These are phyloP conservation scores for Aureobasidium sp. DNA, from an alignment of 2,329 filamentous ascomycete species.

Conservation along the genomic window DNA sequence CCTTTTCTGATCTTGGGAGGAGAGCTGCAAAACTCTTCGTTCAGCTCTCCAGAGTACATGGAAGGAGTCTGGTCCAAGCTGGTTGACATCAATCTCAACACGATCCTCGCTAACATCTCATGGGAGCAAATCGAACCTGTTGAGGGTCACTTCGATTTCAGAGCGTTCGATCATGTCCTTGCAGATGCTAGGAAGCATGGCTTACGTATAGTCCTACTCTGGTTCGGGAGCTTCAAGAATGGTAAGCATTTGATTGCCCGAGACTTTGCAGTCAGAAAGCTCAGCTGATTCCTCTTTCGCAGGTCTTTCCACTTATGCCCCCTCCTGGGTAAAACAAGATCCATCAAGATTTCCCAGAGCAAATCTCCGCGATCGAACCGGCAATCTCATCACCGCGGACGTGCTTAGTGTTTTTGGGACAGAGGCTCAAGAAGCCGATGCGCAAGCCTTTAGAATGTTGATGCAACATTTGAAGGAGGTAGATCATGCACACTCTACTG, in stretches of 20 bases:
- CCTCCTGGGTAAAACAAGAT: conserved; percentile 34
- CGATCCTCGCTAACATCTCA: conserved; percentile 38
- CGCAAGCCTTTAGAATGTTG: conserved; percentile 34
- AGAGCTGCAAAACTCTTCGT: conserved; percentile 44
- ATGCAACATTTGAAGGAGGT: conserved; percentile 38
- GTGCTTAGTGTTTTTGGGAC: conserved; percentile 34
- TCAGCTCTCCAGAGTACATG: conserved; percentile 42
- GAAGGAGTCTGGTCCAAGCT: conserved; percentile 38
- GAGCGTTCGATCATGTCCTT: conserved; percentile 34
- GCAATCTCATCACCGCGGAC: conserved; percentile 27
- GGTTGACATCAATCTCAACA: conserved; percentile 38
- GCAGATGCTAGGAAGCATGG: conserved; percentile 32
- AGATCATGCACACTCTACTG: conserved; percentile 42
- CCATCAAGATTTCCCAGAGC: conserved; percentile 27
- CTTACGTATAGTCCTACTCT: conserved; percentile 37
- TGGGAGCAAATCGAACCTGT: conserved; percentile 44
- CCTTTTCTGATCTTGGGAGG: conserved; percentile 40
- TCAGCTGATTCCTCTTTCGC: no score
- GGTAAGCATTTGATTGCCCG: conserved; percentile 23
- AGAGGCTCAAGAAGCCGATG: conserved; percentile 33
- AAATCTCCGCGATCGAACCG: conserved; percentile 25
- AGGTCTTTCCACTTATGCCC: conserved; percentile 34
- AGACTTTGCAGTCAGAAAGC: no score
- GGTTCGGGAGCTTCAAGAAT: conserved; percentile 46
- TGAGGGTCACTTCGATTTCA: conserved; percentile 39